Evolutionary conservation across 1,284 basidiomycete genomes (phyloP), one percentile per base, ranked within the genome.

Genomic region (Somion occarium): DNA sequence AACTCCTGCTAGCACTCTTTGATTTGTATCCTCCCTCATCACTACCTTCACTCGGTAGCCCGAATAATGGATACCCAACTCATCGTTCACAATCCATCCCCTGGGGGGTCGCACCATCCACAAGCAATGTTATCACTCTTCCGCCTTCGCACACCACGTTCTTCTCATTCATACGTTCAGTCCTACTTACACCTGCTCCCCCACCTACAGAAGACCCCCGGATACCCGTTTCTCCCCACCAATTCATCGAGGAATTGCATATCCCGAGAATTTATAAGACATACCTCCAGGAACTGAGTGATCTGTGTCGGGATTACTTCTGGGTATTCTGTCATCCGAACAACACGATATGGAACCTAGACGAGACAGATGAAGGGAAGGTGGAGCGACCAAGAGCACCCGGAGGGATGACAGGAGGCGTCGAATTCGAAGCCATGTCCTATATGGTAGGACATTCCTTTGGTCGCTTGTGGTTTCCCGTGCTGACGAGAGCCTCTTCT

Each of bases 301-400:
- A 95, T 58, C 76, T 96, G 2, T 95, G 94, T 64, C 73, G 93
- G 18, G 96, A 99, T 66, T 98, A 97, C 71, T 98, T 98, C 69
- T 98, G 96, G 93, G 89, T 99, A 50, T 98, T 98, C 71, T 98
- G 96, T 65, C 97, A 99, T 66, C 87, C 89, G 2, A 88, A 88
- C 61, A 99, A 99, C 63, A 83, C 84, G 1, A 85, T 96, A 43
- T 98, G 94, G 94, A 74, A 85, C 15, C 71, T 95, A 23, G 70
- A 76, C 3, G 86, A 93, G 59, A 85, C 91, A 0, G 89, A 98
- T 61, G 86, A 92, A 64, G 80, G 73, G 1, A 81, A 82, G 50
- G 91, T 95, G 3, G 92, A 94, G 69, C 89, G 86, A 60, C 97
- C 96, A 2, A 82, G 91, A 34, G 96, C 97, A 2, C 96, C 97